Evolutionary conservation across 1,284 basidiomycete genomes (phyloP).

Genomic region (Thelephora terrestris): DNA sequence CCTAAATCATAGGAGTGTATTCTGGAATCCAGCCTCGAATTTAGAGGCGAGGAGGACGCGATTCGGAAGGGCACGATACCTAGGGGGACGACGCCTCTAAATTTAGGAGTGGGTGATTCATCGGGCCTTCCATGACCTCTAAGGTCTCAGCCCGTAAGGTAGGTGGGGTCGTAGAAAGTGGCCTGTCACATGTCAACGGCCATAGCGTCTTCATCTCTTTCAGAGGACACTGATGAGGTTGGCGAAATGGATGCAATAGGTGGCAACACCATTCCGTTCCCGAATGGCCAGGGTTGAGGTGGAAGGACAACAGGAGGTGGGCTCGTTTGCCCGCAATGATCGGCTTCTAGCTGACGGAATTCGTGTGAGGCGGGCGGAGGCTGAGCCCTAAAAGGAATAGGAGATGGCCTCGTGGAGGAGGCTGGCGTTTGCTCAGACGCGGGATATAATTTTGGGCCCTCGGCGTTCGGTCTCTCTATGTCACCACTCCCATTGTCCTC

Average conservation of each 20-base stretch:
- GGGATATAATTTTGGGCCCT: slow-evolving; percentile 45
- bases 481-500: slow-evolving; percentile 37
- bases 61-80: no score
- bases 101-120: slow-evolving; percentile 29
- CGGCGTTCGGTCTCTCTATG: slow-evolving; percentile 53
- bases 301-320: slow-evolving; percentile 46
- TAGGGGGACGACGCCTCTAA: no score
- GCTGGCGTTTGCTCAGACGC: slow-evolving; percentile 31
- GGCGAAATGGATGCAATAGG: slow-evolving; percentile 60
- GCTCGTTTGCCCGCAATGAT: slow-evolving; percentile 34
- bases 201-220: slow-evolving; percentile 36
- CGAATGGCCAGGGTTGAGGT: slow-evolving; percentile 63
- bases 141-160: slow-evolving; percentile 38
- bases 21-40: no score
- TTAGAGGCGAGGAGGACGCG: slow-evolving; percentile 12
- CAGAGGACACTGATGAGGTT: slow-evolving; percentile 39
- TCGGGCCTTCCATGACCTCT: slow-evolving; percentile 34
- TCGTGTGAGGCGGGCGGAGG: slow-evolving; percentile 48
- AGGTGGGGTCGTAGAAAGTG: slow-evolving; percentile 27
- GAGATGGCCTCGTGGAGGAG: slow-evolving; percentile 57
- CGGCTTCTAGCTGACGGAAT: slow-evolving; percentile 34
- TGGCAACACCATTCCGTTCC: slow-evolving; percentile 45
- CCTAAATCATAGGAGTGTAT: no score
- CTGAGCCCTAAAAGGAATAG: slow-evolving; percentile 63
- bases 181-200: slow-evolving; percentile 28